Percentiles rank a stretch among this genome's conserved stretches.
Evolutionary conservation across 2,329 filamentous ascomycete genomes (phyloP).

Genomic region (Xylaria sp.): DNA sequence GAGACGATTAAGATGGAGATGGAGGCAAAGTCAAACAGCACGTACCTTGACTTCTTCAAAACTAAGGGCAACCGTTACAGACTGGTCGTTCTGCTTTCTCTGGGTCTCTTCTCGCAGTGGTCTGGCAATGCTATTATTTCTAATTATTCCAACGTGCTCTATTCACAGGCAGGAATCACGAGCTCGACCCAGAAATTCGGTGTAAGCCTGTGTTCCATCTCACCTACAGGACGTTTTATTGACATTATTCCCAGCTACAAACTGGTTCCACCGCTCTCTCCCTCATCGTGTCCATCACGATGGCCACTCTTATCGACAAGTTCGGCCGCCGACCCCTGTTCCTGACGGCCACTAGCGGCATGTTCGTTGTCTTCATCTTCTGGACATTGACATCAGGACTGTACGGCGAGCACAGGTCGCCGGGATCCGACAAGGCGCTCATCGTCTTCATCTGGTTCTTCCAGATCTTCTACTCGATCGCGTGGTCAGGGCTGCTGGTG

Average conservation of each 20-base stretch:
- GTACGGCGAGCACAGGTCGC: conserved; percentile 54
- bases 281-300: conserved; percentile 62
- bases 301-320: conserved; percentile 64
- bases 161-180: conserved; percentile 62
- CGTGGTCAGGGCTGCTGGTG: conserved; percentile 67
- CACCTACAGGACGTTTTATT: conserved; percentile 36
- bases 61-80: conserved; percentile 68
- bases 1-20: conserved; percentile 66
- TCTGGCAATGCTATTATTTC: conserved; percentile 69
- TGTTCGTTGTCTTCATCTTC: conserved; percentile 61
- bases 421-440: conserved; percentile 54
- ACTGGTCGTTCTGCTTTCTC: conserved; percentile 61
- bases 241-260: conserved; percentile 50
- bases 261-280: conserved; percentile 63
- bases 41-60: conserved; percentile 63
- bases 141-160: conserved; percentile 66
- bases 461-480: conserved; percentile 63
- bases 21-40: conserved; percentile 57
- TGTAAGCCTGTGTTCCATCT: conserved; percentile 44
- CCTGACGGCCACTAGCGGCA: conserved; percentile 56
- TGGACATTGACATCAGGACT: conserved; percentile 60
- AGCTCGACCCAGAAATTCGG: conserved; percentile 57
- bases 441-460: conserved; percentile 62
- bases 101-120: conserved; percentile 70
- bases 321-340: conserved; percentile 67